Conservation (phyloP, 345 rosid genomes). For the Eutrema yunnanense region DNA sequence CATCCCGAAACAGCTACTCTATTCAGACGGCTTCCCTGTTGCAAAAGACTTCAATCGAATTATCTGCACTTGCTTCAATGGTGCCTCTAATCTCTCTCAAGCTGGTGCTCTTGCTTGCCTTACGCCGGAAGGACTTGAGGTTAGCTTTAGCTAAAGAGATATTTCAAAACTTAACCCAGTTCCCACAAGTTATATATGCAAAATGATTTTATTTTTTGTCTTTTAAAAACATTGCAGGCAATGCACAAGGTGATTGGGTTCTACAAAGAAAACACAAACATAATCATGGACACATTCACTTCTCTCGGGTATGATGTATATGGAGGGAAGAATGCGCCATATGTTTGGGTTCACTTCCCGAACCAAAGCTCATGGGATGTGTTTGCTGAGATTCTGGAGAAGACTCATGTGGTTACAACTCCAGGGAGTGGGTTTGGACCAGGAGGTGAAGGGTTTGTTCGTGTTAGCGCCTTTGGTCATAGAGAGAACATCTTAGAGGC, state of each 20-base stretch:
- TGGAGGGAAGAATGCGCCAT: conserved; percentile 89
- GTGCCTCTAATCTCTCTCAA: conserved; percentile 85
- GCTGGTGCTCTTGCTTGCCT: conserved; percentile 97
- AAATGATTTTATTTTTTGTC: not conserved
- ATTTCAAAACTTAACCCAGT: not conserved
- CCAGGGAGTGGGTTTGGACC: conserved; percentile 97
- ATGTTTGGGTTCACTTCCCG: conserved; percentile 95
- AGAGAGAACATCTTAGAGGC: conserved; percentile 83
- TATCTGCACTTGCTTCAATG: conserved; percentile 84
- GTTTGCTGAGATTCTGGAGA: conserved; percentile 81
- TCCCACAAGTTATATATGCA: not conserved
- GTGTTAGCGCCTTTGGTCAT: conserved; percentile 95
- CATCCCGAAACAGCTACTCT: conserved; percentile 73
- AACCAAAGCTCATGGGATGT: conserved; percentile 98
- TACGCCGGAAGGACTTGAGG: conserved; percentile 76
- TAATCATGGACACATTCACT: conserved; percentile 69
- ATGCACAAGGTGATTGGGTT: conserved; percentile 82
- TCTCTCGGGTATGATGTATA: conserved; percentile 82
- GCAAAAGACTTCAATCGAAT: conserved; percentile 87
- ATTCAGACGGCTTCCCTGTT: conserved; percentile 86
- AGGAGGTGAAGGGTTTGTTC: conserved; percentile 84
- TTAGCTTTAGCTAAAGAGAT: conserved; percentile 21
- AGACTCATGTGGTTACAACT: conserved; percentile 90
- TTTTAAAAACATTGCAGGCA: conserved; percentile 41
- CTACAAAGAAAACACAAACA: conserved; percentile 82